These are phyloP conservation scores for Ophidiomyces ophidiicola DNA, from an alignment of 2,329 filamentous ascomycete genomes.

Conservation along the genomic window DNA sequence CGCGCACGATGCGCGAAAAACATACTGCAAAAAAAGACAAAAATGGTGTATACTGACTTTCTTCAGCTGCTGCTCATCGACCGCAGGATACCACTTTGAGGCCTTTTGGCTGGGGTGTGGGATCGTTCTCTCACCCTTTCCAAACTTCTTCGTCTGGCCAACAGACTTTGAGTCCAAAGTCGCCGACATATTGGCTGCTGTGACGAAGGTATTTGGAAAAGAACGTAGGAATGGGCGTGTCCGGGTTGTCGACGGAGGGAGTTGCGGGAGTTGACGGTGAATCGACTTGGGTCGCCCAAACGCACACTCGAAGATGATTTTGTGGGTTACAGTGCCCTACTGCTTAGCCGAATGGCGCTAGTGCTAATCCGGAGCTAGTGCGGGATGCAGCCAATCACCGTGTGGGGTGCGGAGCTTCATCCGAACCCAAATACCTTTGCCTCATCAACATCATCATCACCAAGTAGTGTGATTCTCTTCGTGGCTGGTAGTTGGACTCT, in stretches of 20 bases:
- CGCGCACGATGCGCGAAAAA: conserved; percentile 2
- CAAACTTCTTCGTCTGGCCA: conserved; percentile 80
- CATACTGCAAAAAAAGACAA: conserved; percentile 16
- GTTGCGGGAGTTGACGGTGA: conserved; percentile 28
- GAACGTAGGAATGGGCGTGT: conserved; percentile 20
- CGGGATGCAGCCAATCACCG: conserved; percentile 7
- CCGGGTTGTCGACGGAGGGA: conserved; percentile 34
- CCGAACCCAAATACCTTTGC: conserved; percentile 11
- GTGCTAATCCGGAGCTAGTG: conserved; percentile 23
- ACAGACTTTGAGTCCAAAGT: conserved; percentile 23
- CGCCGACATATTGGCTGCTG: conserved; percentile 45
- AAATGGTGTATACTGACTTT: conserved; percentile 59
- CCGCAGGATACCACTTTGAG: conserved; percentile 96
- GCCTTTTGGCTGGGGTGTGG: conserved; percentile 82
- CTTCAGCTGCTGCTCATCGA: conserved; percentile 78
- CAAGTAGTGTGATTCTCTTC: no score
- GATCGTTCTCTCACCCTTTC: conserved; percentile 87
- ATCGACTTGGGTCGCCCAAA: conserved; percentile 26
- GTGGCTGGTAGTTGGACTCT: no score
- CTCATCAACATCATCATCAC: conserved; percentile 14
- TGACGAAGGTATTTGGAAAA: conserved; percentile 32
- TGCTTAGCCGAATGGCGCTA: conserved; percentile 30
- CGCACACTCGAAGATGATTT: conserved; percentile 27
- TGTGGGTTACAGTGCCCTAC: conserved; percentile 36
- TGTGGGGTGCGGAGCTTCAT: neutral